Evolutionary conservation across 73 alveolate species (phyloP), one percentile per base, ranked within the genome.

Genomic region (Tetrahymena thermophila): DNA sequence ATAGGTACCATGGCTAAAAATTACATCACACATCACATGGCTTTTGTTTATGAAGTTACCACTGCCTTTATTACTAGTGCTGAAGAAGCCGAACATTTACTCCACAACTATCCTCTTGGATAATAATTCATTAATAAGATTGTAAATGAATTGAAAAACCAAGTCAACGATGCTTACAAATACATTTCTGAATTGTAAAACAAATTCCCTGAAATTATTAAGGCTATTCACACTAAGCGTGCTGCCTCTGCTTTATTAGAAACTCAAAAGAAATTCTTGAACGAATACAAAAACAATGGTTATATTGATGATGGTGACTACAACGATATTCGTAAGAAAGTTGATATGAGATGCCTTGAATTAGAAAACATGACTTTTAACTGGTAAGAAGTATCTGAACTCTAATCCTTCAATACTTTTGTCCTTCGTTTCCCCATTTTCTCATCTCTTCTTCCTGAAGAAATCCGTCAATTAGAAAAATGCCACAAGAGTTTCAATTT

Each of bases 141-240:
- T 23, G 93, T 83, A 42, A 93, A 94, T n/a, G 98, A 97, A 56
- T 43, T 93, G 9, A 85, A 56, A 34, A 43, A 57, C 38, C 84
- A 97, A 93, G 94, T 94, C 28, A 85, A 71, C 13, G 85, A 85
- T 35, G 97, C 96, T n/a, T 97, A 97, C 35, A 56, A 85, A 25
- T 94, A 85, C 35, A 95, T 97, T 25, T 84, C 94, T 9, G 85
- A 85, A 37, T 55, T 97, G 31, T 95, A 96, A 71, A 96, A 94
- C 21, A 96, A 95, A 28, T 97, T 94, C 93, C 96, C 94, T 55
- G 98, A 97, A 85, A 96, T 96, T 21, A 95, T 94, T 37, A 97
- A 95, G 89, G 97, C 97, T n/a, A 95, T 97, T 50, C 95, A 96
- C 84, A 96, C 97, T 25, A 97, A 96, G 58, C 84, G 98, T 94